Evolutionary conservation across 768 basidiomycete species (phyloP).

Genomic region (Tylopilus balloui): DNA sequence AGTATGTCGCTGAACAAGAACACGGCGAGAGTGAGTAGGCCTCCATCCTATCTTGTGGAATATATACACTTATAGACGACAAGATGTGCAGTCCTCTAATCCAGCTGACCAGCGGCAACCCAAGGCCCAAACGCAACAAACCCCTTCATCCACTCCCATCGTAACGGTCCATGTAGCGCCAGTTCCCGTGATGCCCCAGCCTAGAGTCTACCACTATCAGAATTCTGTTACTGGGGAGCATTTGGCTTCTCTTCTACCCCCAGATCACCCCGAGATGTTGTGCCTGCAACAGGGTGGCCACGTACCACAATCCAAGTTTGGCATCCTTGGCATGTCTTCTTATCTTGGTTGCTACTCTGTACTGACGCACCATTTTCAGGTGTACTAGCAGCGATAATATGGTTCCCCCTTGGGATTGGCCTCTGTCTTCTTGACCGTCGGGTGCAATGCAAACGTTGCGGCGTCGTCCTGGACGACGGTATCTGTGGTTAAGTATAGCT

Average conservation of each 20-base stretch:
- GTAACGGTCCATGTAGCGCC: conserved; percentile 26
- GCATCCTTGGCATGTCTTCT: conserved; percentile 56
- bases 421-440: conserved; percentile 71
- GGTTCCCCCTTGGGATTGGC: conserved; percentile 83
- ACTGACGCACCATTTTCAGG: conserved; percentile 38
- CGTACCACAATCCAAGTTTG: conserved; percentile 56
- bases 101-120: conserved; percentile 11
- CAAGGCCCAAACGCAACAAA: conserved; percentile 7
- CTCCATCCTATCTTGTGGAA: not conserved
- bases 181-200: conserved; percentile 35
- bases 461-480: conserved; percentile 36
- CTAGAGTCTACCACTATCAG: conserved; percentile 64
- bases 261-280: conserved; percentile 78
- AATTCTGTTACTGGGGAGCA: conserved; percentile 57
- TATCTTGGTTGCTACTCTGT: not conserved
- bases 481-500: conserved; percentile 23
- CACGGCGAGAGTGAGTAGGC: conserved; percentile 25
- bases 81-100: conserved; percentile 11
- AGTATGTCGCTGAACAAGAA: conserved; percentile 31
- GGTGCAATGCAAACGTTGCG: conserved; percentile 58
- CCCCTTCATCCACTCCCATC: conserved; percentile 11
- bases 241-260: conserved; percentile 62
- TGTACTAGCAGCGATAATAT: conserved; percentile 74
- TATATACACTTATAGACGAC: not conserved
- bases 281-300: conserved; percentile 80